Evolutionary conservation across 768 basidiomycete genomes (phyloP).

Genomic region (Tricholoma furcatifolium): DNA sequence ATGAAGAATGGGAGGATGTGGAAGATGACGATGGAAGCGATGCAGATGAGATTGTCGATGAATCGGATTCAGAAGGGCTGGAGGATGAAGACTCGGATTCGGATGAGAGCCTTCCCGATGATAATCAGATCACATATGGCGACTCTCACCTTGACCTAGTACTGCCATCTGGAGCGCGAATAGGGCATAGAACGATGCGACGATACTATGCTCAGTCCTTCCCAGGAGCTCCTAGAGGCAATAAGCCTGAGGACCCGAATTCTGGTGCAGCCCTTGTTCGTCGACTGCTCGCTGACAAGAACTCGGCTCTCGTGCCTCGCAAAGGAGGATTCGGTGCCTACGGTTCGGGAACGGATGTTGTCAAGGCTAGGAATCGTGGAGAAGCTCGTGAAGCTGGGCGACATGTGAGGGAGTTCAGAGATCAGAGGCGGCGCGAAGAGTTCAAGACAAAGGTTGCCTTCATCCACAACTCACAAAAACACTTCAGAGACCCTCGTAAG

Average conservation of each 20-base stretch:
- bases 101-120: conserved; percentile 46
- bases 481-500: conserved; percentile 75
- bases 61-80: conserved; percentile 30
- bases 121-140: conserved; percentile 67
- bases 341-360: conserved; percentile 76
- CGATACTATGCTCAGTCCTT: conserved; percentile 88
- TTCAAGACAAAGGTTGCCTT: conserved; percentile 85
- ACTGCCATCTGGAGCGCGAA: conserved; percentile 87
- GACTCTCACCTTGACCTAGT: conserved; percentile 86
- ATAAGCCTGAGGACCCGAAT: conserved; percentile 58
- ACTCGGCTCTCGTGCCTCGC: conserved; percentile 79
- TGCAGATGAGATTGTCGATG: conserved; percentile 44
- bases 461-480: conserved; percentile 84
- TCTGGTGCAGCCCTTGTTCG: conserved; percentile 79
- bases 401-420: conserved; percentile 81
- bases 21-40: conserved; percentile 43
- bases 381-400: conserved; percentile 92
- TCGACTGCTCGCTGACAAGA: conserved; percentile 74
- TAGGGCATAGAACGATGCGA: conserved; percentile 87
- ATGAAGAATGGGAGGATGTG: conserved; percentile 34
- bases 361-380: conserved; percentile 91
- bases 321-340: conserved; percentile 87
- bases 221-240: conserved; percentile 37
- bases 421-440: conserved; percentile 73
- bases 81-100: conserved; percentile 30